Evolutionary conservation across 2,329 filamentous ascomycete species (phyloP), one percentile per base, ranked within the genome.

Genomic region (Thielaviopsis euricoi): DNA sequence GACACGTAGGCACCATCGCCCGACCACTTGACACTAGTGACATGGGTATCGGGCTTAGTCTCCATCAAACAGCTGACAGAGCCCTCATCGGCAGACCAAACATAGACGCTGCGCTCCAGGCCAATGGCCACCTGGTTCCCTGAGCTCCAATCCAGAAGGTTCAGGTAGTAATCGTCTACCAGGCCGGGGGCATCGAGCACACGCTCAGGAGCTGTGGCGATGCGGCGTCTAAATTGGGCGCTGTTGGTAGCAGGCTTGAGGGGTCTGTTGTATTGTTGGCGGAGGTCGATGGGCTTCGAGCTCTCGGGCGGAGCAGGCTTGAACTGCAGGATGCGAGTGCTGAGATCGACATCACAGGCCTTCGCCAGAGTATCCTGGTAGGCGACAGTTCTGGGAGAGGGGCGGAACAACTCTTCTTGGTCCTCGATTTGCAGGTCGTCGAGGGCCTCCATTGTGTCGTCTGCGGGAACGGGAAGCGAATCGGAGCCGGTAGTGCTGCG

Each of bases 1-100:
- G 90, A 86, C 63, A 98, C 90, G 68, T 98, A 97, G 33, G 91
- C 90, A 61, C 93, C 93, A 67, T 98, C 93, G 55, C 87, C 89
- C 62, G 90, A 96, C 93, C 93, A 98, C 76, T 97, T 97, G 67
- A 98, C 91, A 64, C 90, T 96, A 75, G 90, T 94, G 67, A 98
- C 83, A 69, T 98, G 97, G 21, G 91, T 97, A 70, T 98, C 93
- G 21, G 87, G 77, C 58, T 81, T 80, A 54, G 88, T 89, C 75
- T 98, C 91, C 55, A 97, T 75, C 23, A 98, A 82, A 66, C 86
- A 91, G 74, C 81, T 87, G 62, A 98, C 93, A 17, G 84, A 82
- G 60, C 93, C 93, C 67, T 89, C 86, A 64, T 97, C 93, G 15
- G 93, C 93, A 40, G 93, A 97, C 93, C 93, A 98, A 65, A 98